Conservation (phyloP, 1,139 yeast genomes). For the Pichia sp. region DNA sequence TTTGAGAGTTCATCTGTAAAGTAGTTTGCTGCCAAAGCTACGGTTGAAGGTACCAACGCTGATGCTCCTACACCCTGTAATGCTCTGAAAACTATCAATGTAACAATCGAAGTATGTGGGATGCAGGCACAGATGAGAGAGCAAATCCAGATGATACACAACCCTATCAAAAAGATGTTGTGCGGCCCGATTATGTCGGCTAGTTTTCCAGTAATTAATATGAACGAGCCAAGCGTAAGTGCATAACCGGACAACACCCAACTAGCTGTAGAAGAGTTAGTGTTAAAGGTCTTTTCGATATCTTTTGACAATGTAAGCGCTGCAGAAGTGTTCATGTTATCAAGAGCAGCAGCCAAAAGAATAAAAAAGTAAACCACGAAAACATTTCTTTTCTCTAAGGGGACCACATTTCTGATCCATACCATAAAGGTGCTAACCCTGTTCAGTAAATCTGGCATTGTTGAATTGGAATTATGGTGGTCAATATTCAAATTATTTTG, state of each 20-base stretch:
- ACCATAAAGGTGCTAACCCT: neutral
- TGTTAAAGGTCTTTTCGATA: slow-evolving; percentile 27
- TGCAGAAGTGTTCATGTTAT: slow-evolving; percentile 33
- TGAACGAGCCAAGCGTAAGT: slow-evolving; percentile 36
- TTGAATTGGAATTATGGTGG: neutral
- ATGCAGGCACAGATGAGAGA: slow-evolving; percentile 32
- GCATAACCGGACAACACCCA: slow-evolving; percentile 40
- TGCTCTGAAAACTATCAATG: slow-evolving; percentile 35
- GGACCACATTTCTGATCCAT: slow-evolving; percentile 16
- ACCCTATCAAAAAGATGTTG: slow-evolving; percentile 26
- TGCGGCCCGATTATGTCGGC: slow-evolving; percentile 37
- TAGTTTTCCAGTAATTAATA: slow-evolving; percentile 35
- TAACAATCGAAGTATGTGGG: slow-evolving; percentile 23
- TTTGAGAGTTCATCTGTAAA: slow-evolving; percentile 24
- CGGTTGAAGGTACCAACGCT: slow-evolving; percentile 33
- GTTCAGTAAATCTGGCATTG: neutral
- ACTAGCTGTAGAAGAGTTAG: slow-evolving; percentile 28
- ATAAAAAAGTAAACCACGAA: slow-evolving; percentile 19
- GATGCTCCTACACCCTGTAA: slow-evolving; percentile 37
- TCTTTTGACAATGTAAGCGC: slow-evolving; percentile 27
- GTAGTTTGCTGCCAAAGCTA: slow-evolving; percentile 32
- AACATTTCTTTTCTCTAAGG: slow-evolving; percentile 21
- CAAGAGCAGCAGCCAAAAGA: slow-evolving; percentile 23
- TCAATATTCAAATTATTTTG: neutral
- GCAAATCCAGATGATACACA: slow-evolving; percentile 26